Evolutionary conservation across 2,329 filamentous ascomycete genomes (phyloP).

Genomic region (Xylaria sp.): DNA sequence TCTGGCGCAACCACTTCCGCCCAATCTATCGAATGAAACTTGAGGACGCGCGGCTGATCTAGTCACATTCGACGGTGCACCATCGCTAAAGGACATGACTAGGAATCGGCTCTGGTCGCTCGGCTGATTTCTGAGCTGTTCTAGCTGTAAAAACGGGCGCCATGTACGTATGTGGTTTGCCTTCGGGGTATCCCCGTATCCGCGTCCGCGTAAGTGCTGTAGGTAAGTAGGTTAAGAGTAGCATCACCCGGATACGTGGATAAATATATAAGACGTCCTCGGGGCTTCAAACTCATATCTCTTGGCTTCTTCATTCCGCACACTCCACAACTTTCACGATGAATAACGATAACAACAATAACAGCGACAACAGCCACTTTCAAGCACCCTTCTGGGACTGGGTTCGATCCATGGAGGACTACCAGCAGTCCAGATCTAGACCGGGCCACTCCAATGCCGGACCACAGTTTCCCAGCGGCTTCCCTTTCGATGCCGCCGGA

Average conservation of each 20-base stretch:
- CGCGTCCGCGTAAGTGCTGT: too few species aligned
- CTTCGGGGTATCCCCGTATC: neutral
- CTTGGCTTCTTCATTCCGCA: neutral
- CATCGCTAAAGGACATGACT: too few species aligned
- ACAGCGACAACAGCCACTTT: constrained; percentile 19
- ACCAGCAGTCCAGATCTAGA: constrained; percentile 42
- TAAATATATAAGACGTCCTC: constrained; percentile 5
- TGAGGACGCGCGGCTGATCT: too few species aligned
- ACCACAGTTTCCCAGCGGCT: constrained; percentile 40
- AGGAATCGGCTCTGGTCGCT: too few species aligned
- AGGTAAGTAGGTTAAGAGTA: too few species aligned
- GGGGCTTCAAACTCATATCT: neutral
- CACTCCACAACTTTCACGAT: neutral
- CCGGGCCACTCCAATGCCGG: constrained; percentile 45
- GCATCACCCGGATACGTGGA: neutral
- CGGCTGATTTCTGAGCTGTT: too few species aligned
- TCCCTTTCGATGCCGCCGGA: constrained; percentile 42
- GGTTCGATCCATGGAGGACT: constrained; percentile 42
- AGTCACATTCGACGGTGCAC: too few species aligned
- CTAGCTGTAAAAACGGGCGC: neutral
- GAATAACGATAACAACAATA: constrained; percentile 26
- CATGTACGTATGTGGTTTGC: constrained; percentile 3
- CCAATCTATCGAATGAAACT: too few species aligned
- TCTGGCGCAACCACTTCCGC: too few species aligned
- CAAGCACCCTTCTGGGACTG: constrained; percentile 43